Percentiles rank a stretch among this genome's conserved stretches.
Evolutionary conservation across 208 protist genomes (phyloP).

Genomic region (Acanthamoeba rhysodes): DNA sequence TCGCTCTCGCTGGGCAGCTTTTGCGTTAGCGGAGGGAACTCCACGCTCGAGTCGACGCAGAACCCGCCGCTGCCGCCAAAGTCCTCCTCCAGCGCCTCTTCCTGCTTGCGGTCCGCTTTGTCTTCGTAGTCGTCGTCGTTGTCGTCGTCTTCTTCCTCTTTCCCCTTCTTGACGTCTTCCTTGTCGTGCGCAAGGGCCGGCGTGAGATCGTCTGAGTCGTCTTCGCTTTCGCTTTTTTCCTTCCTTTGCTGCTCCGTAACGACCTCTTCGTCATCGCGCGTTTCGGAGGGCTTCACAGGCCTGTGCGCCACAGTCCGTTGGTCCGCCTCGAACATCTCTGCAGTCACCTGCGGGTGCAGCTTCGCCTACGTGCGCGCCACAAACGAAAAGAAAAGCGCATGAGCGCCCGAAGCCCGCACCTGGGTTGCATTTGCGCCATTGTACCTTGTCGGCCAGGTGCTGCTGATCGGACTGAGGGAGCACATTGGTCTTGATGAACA

Average conservation of each 20-base stretch:
- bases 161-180: not conserved
- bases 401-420: not conserved
- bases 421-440: not conserved
- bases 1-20: no score
- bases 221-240: not conserved
- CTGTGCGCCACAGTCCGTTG: not conserved
- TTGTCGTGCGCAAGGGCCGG: not conserved
- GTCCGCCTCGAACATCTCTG: not conserved
- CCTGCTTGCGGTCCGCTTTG: not conserved
- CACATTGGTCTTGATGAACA: not conserved
- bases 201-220: not conserved
- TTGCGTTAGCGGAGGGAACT: no score
- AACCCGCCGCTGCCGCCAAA: not conserved
- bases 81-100: not conserved
- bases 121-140: not conserved
- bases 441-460: slow-evolving; percentile 18
- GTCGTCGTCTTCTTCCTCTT: not conserved
- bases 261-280: no score
- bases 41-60: not conserved
- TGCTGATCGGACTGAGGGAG: slow-evolving; percentile 1
- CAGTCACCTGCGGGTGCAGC: not conserved
- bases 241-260: not conserved
- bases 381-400: not conserved
- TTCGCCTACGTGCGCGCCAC: not conserved
- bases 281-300: no score